Conservation (phyloP, 192 early-diverging fungal species). For the Coemansia sp. region DNA sequence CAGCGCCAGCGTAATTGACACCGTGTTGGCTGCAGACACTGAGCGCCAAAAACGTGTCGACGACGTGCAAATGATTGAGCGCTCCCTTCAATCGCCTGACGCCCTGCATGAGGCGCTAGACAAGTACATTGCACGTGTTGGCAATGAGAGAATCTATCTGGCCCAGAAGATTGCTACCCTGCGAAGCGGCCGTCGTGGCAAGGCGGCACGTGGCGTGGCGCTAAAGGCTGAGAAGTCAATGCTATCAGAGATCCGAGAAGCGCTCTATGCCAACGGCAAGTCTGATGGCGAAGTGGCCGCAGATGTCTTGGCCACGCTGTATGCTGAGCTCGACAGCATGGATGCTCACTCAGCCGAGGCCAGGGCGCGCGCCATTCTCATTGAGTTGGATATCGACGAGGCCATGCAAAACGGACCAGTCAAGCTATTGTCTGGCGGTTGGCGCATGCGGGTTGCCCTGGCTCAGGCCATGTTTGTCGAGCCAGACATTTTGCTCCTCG, state of each 20-base stretch:
- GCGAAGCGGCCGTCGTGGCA: conserved; percentile 67
- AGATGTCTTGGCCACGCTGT: conserved; percentile 59
- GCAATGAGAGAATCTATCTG: conserved; percentile 29
- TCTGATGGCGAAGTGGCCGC: conserved; percentile 51
- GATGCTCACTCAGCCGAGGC: conserved; percentile 64
- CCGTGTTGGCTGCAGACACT: conserved; percentile 64
- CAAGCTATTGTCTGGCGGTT: conserved; percentile 70
- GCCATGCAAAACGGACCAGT: conserved; percentile 64
- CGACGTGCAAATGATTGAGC: conserved; percentile 54
- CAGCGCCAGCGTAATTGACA: conserved; percentile 57
- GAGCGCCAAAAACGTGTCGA: conserved; percentile 54
- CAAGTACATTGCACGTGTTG: conserved; percentile 45
- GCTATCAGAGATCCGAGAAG: conserved; percentile 12
- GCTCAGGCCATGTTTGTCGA: conserved; percentile 81
- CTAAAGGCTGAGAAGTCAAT: conserved; percentile 52
- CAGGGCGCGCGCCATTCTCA: conserved; percentile 67
- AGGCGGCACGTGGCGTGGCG: conserved; percentile 58
- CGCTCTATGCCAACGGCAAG: conserved; percentile 34
- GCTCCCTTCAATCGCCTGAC: conserved; percentile 34
- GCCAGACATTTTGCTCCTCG: conserved; percentile 78
- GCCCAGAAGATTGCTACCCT: conserved; percentile 62
- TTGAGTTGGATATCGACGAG: conserved; percentile 70
- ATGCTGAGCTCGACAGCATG: conserved; percentile 60
- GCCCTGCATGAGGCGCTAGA: conserved; percentile 40
- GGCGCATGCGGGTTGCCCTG: conserved; percentile 84